Evolutionary conservation across 345 rosid genomes (phyloP).

Genomic region (Nephelium lappaceum): DNA sequence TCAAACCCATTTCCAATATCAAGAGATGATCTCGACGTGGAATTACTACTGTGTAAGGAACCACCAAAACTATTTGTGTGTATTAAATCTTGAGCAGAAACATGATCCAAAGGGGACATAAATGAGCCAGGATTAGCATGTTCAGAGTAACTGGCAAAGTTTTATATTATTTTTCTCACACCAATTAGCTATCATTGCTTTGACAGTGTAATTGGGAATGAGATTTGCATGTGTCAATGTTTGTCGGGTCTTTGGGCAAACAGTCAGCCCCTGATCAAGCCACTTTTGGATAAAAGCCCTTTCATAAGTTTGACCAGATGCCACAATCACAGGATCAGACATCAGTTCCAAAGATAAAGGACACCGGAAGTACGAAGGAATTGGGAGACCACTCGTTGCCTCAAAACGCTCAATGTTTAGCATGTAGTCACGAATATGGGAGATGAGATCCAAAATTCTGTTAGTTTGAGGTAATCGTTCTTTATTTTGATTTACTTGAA

Average conservation of each 20-base stretch:
- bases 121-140: conserved; percentile 35
- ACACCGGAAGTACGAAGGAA: conserved; percentile 83
- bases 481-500: conserved; percentile 37
- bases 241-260: conserved; percentile 87
- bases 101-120: conserved; percentile 44
- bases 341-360: conserved; percentile 90
- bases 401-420: conserved; percentile 57
- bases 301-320: conserved; percentile 96
- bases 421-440: conserved; percentile 67
- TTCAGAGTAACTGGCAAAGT: conserved; percentile 35
- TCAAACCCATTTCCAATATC: conserved; percentile 62
- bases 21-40: conserved; percentile 60
- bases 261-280: conserved; percentile 74
- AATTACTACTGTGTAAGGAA: conserved; percentile 56
- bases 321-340: conserved; percentile 90
- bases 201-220: conserved; percentile 89
- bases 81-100: conserved; percentile 50
- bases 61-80: conserved; percentile 52
- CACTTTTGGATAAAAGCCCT: conserved; percentile 84
- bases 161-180: conserved; percentile 63
- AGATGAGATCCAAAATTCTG: conserved; percentile 55
- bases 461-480: conserved; percentile 46
- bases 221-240: conserved; percentile 68
- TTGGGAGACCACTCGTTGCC: conserved; percentile 54
- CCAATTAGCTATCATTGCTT: conserved; percentile 89